Base-by-base conservation (phyloP, 176 grass and related monocot genomes). In the Poa annua region DNA sequence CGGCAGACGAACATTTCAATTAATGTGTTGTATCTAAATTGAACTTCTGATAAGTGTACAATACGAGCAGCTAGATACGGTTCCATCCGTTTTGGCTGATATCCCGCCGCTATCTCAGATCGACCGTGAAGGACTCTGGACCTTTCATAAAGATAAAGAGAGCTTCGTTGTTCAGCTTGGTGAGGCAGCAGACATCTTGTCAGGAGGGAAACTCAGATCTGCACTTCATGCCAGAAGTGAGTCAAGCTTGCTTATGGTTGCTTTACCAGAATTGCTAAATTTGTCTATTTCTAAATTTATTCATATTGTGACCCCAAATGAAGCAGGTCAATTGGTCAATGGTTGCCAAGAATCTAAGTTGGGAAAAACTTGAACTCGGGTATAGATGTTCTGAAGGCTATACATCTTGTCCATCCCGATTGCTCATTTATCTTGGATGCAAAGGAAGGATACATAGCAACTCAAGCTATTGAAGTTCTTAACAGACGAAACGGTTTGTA, bases 381-480 rank as follows among this genome's bases (percentile, higher is more conserved):
- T 66, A 85, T 98, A 20, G 86, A 93, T 53, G 90, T 93, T 86
- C 35, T 95, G 26, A 98, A 89, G 83, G 89, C 92, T 54, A 95
- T 98, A 71, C 59, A 88, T 41, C 86, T 81, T 6, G 88, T 91
- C 34, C 90, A 93, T 56, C 88, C 90, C 42, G 87, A 91, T 52
- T 95, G 95, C 32, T 95, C 87, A 6, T 95, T 98, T 82, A 93
- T 95, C 77, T 77, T 98, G 80, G 92, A 98, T 77, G 95, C 92
- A 50, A 98, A 94, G 84, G 90, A 98, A 84, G 92, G 92, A 10
- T 98, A 95, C 72, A 98, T 66, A 7, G 82, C 92, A 63, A 35
- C 86, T 72, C 88, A 95, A 86, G 38, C 38, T 1, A 41, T 93
- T 89, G 90, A 98, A 91, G 85, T 94, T 81, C 95, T 98, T 78